phyloP scores from a whole-genome alignment of 805 yeast genomes.

The Yarrowia sp. region DNA sequence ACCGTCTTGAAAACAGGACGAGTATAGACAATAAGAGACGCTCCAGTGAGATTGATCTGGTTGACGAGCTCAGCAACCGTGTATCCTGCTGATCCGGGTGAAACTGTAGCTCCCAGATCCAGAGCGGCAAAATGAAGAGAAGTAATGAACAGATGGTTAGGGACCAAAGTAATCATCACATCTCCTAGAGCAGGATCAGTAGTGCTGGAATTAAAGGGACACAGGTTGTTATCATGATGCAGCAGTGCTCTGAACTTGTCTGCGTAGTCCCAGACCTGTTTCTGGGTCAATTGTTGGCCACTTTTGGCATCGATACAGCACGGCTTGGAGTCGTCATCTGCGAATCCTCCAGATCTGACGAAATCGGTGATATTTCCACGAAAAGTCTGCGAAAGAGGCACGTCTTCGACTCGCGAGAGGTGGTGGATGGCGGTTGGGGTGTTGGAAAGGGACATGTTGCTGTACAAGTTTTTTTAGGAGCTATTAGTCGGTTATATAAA shows the following conservation, averaged over 20 bases:
- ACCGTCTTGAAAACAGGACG: background rate
- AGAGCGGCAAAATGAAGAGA: conserved; percentile 15
- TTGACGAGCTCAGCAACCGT: conserved; percentile 17
- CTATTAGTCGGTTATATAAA: too few relatives aligned
- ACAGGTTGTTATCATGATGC: background rate
- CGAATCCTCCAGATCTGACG: background rate
- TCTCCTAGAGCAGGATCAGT: background rate
- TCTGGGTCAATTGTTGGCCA: conserved; percentile 3
- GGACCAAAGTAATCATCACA: conserved; percentile 14
- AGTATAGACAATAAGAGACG: background rate
- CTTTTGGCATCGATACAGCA: conserved; percentile 11
- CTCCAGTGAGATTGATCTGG: conserved; percentile 17
- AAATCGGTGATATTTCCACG: conserved; percentile 14
- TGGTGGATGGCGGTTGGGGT: background rate
- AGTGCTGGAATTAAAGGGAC: background rate
- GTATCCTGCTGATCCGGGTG: conserved; percentile 22
- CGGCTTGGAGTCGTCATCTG: conserved; percentile 1
- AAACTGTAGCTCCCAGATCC: conserved; percentile 18
- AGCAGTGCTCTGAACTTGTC: background rate
- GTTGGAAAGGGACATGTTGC: background rate
- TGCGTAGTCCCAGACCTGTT: conserved; percentile 18
- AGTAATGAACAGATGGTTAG: conserved; percentile 18
- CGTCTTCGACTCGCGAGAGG: background rate
- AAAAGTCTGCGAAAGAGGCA: background rate
- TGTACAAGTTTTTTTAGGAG: too few relatives aligned